phyloP scores from a whole-genome alignment of 2,329 filamentous ascomycete species.

The Mollisia scopiformis region DNA sequence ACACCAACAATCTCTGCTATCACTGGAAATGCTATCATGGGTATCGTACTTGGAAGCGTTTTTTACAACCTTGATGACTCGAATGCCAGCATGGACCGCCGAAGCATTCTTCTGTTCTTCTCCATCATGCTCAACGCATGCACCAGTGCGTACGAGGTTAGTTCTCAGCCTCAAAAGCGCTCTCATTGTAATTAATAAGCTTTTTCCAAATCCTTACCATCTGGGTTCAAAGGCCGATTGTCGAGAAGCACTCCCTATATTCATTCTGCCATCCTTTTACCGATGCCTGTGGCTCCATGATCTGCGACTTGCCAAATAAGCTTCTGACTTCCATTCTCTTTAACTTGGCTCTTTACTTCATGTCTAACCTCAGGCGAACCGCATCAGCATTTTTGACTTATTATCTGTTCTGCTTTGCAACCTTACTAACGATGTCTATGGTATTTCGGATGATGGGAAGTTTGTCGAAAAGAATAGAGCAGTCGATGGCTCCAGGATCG shows the following conservation, averaged over 20 bases:
- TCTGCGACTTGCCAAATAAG: slow-evolving; percentile 84
- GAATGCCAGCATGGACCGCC: slow-evolving; percentile 59
- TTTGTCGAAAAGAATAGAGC: slow-evolving; percentile 59
- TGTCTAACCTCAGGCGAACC: slow-evolving; percentile 69
- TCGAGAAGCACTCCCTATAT: slow-evolving; percentile 85
- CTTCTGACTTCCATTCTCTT: slow-evolving; percentile 73
- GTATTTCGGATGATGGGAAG: slow-evolving; percentile 81
- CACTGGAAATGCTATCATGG: slow-evolving; percentile 44
- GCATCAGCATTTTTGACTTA: slow-evolving; percentile 83
- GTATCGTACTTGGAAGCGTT: slow-evolving; percentile 62
- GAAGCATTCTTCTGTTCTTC: slow-evolving; percentile 67
- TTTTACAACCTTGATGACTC: slow-evolving; percentile 60
- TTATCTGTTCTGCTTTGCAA: slow-evolving; percentile 30
- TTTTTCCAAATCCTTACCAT: slow-evolving; percentile 60
- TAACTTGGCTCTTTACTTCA: slow-evolving; percentile 82
- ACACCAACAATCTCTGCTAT: slow-evolving; percentile 62
- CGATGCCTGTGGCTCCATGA: slow-evolving; percentile 82
- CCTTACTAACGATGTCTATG: slow-evolving; percentile 70
- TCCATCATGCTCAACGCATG: slow-evolving; percentile 68
- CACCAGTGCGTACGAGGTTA: slow-evolving; percentile 54
- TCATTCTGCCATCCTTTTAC: slow-evolving; percentile 89
- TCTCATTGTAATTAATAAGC: neutral
- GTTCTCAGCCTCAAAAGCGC: neutral
- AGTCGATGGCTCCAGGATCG: neutral
- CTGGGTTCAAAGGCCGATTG: slow-evolving; percentile 84